Evolutionary conservation across 176 grass and related monocot species (phyloP).

Genomic region (Bonia amplexicaulis): DNA sequence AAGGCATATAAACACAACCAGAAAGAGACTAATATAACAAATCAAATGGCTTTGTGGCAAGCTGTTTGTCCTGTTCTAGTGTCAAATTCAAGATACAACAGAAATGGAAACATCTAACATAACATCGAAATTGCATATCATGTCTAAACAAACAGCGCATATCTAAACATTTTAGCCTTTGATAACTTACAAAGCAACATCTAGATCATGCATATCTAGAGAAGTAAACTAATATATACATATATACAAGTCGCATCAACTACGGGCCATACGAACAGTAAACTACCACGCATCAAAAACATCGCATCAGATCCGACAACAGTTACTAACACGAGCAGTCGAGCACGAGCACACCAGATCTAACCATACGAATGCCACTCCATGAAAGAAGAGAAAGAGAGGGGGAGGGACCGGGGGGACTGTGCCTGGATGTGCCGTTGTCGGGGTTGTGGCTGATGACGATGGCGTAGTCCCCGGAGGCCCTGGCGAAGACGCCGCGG

Average conservation of each 20-base stretch:
- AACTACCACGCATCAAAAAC: neutral
- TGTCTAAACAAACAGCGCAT: neutral
- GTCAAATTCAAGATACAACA: neutral
- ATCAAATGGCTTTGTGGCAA: too few relatives aligned
- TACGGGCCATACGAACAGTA: neutral
- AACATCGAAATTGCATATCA: neutral
- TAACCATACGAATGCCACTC: neutral
- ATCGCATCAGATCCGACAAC: neutral
- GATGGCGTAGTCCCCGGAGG: slow-evolving; percentile 80
- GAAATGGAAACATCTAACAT: neutral
- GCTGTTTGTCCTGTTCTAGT: neutral
- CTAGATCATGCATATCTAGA: neutral
- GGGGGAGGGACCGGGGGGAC: fast-evolving
- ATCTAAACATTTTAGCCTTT: neutral
- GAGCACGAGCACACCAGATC: neutral
- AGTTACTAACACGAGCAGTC: neutral
- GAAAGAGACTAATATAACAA: neutral
- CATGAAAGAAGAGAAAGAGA: neutral
- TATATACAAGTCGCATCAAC: neutral
- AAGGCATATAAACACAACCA: neutral
- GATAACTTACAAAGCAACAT: neutral
- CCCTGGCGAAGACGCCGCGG: slow-evolving; percentile 72
- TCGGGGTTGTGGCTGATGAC: slow-evolving; percentile 93
- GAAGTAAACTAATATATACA: neutral
- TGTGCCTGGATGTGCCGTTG: slow-evolving; percentile 76